These are phyloP conservation scores for Angomonas desouzai DNA, from an alignment of 208 protist species.

Conservation along the genomic window DNA sequence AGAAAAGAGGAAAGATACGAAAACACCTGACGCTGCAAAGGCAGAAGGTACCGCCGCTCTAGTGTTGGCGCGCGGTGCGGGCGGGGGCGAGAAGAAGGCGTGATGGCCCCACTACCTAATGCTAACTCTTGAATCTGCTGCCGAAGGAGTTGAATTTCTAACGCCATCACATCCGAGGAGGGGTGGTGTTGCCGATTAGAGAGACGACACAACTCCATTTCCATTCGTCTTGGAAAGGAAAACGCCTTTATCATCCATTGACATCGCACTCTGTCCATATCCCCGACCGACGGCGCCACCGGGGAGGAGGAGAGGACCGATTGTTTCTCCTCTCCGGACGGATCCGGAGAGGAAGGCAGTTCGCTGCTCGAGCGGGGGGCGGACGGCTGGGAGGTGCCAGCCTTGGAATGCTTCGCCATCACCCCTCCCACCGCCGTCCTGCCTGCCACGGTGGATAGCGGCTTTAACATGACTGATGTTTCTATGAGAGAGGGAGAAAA, in stretches of 20 bases:
- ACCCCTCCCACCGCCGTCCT: no score
- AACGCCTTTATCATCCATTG: constrained; percentile 2
- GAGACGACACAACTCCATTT: neutral
- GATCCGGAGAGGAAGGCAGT: no score
- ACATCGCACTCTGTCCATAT: neutral
- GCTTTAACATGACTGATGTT: no score
- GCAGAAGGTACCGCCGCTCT: neutral
- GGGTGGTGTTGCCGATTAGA: neutral
- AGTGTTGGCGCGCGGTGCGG: neutral
- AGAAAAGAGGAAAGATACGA: neutral
- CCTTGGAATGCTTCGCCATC: no score
- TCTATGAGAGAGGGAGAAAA: no score
- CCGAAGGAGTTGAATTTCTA: neutral
- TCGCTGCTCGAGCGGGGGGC: no score
- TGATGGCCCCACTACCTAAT: neutral
- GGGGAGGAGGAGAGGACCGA: neutral
- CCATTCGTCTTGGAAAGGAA: neutral
- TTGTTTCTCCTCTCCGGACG: no score
- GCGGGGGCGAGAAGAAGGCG: neutral
- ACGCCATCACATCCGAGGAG: neutral
- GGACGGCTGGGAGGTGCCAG: no score
- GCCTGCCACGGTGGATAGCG: no score
- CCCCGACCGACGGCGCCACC: neutral
- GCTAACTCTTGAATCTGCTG: neutral
- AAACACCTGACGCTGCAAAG: neutral